A percentile compares a stretch with the other conserved stretches of the same genome.
phyloP scores from a whole-genome alignment of 2,329 filamentous ascomycete species.

The Neonectria faginata region DNA sequence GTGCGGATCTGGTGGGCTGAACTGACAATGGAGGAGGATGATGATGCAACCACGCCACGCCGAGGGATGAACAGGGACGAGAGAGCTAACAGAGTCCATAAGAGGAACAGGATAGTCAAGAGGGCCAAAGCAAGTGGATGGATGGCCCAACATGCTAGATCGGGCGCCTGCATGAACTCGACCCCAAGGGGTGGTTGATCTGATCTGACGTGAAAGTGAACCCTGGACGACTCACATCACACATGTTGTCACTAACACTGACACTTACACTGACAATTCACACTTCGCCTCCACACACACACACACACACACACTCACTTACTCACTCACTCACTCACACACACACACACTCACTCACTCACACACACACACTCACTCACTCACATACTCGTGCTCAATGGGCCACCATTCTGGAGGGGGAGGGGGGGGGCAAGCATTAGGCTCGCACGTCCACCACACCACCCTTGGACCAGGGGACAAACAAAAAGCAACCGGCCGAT shows the following conservation, averaged over 20 bases:
- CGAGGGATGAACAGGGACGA: constrained; percentile 3
- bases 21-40: constrained; percentile 27
- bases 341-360: background rate
- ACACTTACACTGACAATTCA: background rate
- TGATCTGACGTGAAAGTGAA: constrained; percentile 2
- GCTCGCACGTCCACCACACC: background rate
- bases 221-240: constrained; percentile 24
- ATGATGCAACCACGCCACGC: constrained; percentile 8
- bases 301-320: background rate
- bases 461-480: constrained; percentile 10
- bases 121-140: background rate
- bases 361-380: background rate
- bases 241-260: background rate
- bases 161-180: constrained; percentile 42
- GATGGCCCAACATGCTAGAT: constrained; percentile 19
- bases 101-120: background rate
- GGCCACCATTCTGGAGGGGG: background rate
- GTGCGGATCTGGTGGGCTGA: constrained; percentile 30
- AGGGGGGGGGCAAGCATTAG: constrained; percentile 11
- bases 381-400: background rate
- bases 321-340: background rate
- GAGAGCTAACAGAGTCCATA: background rate
- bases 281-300: constrained; percentile 1
- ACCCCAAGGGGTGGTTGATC: constrained; percentile 36
- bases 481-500: background rate